Evolutionary conservation across 345 rosid species (phyloP).

Genomic region (Zanthoxylum bungeanum): DNA sequence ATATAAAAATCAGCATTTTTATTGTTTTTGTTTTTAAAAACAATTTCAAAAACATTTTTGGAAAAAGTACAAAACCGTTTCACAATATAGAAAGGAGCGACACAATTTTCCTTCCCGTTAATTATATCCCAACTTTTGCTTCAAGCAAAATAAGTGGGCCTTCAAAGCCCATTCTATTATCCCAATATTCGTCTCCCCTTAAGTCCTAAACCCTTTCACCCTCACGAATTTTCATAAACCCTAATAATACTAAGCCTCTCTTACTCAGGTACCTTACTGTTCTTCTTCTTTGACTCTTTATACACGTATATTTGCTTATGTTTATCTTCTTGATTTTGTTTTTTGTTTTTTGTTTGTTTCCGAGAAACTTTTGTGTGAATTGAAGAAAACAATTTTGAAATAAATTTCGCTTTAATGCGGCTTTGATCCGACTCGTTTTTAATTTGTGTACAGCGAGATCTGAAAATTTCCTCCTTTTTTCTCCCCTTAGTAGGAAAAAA

Average conservation of each 20-base stretch:
- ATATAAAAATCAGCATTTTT: too few species aligned
- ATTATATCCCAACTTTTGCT: rapidly evolving
- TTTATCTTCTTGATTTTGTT: not conserved
- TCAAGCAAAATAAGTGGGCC: not conserved
- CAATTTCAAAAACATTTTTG: too few species aligned
- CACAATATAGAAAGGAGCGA: too few species aligned
- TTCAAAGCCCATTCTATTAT: not conserved
- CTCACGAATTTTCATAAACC: not conserved
- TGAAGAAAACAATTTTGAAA: not conserved
- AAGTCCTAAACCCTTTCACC: not conserved
- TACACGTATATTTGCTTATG: not conserved
- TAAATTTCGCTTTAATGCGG: not conserved
- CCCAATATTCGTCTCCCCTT: not conserved
- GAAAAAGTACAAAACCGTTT: too few species aligned
- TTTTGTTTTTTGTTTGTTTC: not conserved
- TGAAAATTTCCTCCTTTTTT: not conserved
- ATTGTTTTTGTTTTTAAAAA: too few species aligned
- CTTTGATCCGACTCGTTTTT: not conserved
- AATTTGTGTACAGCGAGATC: not conserved
- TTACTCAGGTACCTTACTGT: not conserved
- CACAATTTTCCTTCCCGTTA: too few species aligned
- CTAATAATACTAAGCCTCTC: slow-evolving; percentile 5
- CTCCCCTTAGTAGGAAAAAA: not conserved
- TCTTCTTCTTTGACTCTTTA: not conserved
- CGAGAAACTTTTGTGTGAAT: not conserved